Conservation (phyloP, 2,329 filamentous ascomycete genomes). For the Aureobasidium namibiae region DNA sequence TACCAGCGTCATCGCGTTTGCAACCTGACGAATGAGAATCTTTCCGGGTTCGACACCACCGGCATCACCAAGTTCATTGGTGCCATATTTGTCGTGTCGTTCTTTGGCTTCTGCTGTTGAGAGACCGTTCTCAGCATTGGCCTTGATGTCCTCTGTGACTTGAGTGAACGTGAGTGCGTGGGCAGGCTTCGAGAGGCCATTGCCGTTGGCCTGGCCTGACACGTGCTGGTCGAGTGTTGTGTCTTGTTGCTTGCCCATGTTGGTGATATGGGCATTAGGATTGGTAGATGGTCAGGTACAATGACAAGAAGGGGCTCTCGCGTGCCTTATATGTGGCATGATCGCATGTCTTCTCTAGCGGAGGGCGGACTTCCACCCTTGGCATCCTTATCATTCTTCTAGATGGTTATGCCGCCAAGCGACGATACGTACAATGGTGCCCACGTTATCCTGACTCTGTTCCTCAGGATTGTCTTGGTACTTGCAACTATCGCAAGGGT, state of each 20-base stretch:
- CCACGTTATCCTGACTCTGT: not conserved
- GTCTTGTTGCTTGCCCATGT: slow-evolving; percentile 30
- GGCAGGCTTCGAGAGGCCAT: slow-evolving; percentile 52
- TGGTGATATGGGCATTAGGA: slow-evolving; percentile 16
- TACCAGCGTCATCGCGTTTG: slow-evolving; percentile 71
- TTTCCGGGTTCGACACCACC: slow-evolving; percentile 62
- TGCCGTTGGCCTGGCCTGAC: slow-evolving; percentile 38
- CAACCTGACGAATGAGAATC: slow-evolving; percentile 63
- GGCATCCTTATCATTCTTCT: slow-evolving; percentile 8
- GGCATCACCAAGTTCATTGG: slow-evolving; percentile 63
- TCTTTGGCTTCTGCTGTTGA: slow-evolving; percentile 51
- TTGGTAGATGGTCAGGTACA: not conserved
- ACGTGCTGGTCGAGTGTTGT: slow-evolving; percentile 30
- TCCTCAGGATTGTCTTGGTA: not conserved
- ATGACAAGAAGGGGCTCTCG: slow-evolving; percentile 3
- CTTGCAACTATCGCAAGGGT: not conserved
- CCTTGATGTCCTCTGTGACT: slow-evolving; percentile 50
- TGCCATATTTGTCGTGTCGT: slow-evolving; percentile 52
- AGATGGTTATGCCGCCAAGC: slow-evolving; percentile 5
- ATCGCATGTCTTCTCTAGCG: not conserved
- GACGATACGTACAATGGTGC: not conserved
- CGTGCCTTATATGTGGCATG: slow-evolving; percentile 7
- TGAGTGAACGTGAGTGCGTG: slow-evolving; percentile 51
- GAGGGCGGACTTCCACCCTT: slow-evolving; percentile 5
- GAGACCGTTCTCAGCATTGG: slow-evolving; percentile 60